Evolutionary conservation across 1,284 basidiomycete genomes (phyloP).

Genomic region (Thecaphora thlaspeos): DNA sequence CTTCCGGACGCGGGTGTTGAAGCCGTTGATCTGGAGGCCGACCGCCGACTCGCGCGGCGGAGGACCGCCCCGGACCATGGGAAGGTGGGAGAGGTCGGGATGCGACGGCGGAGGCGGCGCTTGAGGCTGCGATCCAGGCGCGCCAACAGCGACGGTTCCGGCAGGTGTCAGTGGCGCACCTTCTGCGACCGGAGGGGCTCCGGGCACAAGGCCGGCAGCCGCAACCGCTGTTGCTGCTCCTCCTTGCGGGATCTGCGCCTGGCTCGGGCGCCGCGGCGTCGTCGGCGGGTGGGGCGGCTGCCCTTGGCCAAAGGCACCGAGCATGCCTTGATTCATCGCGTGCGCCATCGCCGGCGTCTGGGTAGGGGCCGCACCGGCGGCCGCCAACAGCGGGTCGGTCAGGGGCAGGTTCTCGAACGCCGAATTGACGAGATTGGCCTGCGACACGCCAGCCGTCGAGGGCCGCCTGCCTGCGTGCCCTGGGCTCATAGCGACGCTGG

Average conservation of each 20-base stretch:
- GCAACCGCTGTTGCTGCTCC: too few relatives aligned
- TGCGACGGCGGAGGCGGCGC: neutral
- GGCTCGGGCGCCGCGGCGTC: neutral
- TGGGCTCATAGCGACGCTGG: slow-evolving; percentile 2
- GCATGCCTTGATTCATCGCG: slow-evolving; percentile 1
- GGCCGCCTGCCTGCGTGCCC: neutral
- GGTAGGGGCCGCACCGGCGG: slow-evolving; percentile 19
- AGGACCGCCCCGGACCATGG: slow-evolving; percentile 56
- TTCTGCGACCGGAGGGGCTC: too few relatives aligned
- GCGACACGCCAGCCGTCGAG: neutral
- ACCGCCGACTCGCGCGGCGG: slow-evolving; percentile 48
- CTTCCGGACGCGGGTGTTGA: slow-evolving; percentile 67
- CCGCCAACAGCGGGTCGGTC: slow-evolving; percentile 8
- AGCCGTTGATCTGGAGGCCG: slow-evolving; percentile 64
- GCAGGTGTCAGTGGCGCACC: too few relatives aligned
- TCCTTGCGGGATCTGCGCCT: neutral
- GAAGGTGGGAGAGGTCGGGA: slow-evolving; percentile 45
- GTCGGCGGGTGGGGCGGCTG: too few relatives aligned
- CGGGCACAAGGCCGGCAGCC: too few relatives aligned
- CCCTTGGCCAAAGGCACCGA: neutral
- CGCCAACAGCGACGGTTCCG: too few relatives aligned
- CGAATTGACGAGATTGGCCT: neutral
- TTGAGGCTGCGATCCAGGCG: too few relatives aligned
- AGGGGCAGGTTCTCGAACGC: slow-evolving; percentile 1
- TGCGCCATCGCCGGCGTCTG: slow-evolving; percentile 30